Evolutionary conservation across 805 yeast genomes (phyloP), one percentile per base, ranked within the genome.

Genomic region (Isabelozyma rhagii): DNA sequence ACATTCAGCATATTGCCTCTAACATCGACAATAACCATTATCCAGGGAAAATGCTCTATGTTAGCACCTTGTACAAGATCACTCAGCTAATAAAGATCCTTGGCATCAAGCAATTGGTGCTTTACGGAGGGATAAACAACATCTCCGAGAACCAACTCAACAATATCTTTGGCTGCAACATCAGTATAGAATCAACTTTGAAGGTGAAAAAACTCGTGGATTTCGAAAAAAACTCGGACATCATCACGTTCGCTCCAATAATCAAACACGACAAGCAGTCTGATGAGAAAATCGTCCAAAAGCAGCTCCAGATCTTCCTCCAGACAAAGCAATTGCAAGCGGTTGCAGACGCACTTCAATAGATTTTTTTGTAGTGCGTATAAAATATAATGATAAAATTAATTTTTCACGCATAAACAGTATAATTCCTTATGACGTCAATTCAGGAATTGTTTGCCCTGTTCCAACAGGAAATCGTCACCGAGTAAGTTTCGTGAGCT

Each of bases 41-140:
- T 34, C 51, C 48, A 7, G 66, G 66, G 1, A 63, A 63, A 48
- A 15, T 39, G n/a, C 27, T 46, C 25, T 60, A 57, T 40, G 45
- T 55, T 8, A 29, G 43, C n/a, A 51, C 58, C 3, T 40, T 61
- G 17, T 36, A 44, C 28, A 54, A 46, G 21, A 59, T 62, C 6
- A 48, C 56, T 1, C 49, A 53, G 15, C 44, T 56, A 18, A 45
- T 60, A 31, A 47, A 52, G n/a, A 25, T 49, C 4, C 15, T 59
- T 11, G 46, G 57, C 4, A 43, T 61, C 8, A 58, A 59, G 39
- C 55, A 49, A 38, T 45, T 59, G 29, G 54, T 56, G 8, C 29
- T 47, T 2, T 47, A 44, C 41, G 47, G 54, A 17, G 64, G 66
- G 1, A 36, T 62, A 6, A 58, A 56, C 46, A 51, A 56, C 18